phyloP scores from a whole-genome alignment of 2,329 filamentous ascomycete genomes.

The Fusarium armeniacum region DNA sequence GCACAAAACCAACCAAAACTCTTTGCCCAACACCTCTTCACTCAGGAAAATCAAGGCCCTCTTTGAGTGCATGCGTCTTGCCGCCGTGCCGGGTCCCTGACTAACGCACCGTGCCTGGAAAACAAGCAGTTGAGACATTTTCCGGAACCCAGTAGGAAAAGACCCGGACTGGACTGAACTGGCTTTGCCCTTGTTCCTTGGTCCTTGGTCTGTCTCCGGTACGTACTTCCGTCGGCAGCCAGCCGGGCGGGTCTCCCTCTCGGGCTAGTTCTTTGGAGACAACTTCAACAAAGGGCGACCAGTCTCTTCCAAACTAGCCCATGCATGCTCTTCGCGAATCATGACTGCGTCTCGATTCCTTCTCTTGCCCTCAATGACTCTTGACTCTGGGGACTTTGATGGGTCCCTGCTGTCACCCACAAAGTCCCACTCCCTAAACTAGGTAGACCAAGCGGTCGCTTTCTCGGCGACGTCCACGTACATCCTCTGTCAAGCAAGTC shows the following conservation, averaged over 20 bases:
- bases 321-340: slow-evolving; percentile 41
- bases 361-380: slow-evolving; percentile 30
- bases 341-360: slow-evolving; percentile 31
- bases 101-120: slow-evolving; percentile 50
- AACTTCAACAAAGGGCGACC: slow-evolving; percentile 15
- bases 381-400: slow-evolving; percentile 27
- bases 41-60: slow-evolving; percentile 4
- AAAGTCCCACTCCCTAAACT: slow-evolving; percentile 28
- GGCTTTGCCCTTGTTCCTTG: slow-evolving; percentile 20
- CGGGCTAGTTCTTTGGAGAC: slow-evolving; percentile 6
- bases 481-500: slow-evolving; percentile 9
- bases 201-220: slow-evolving; percentile 13
- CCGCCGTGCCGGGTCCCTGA: slow-evolving; percentile 45
- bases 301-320: slow-evolving; percentile 36
- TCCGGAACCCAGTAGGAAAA: slow-evolving; percentile 27
- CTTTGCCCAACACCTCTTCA: slow-evolving; percentile 31
- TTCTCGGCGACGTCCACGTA: slow-evolving; percentile 30
- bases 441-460: slow-evolving; percentile 31
- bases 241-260: slow-evolving; percentile 38
- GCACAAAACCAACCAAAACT: slow-evolving; percentile 40
- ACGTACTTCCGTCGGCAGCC: slow-evolving; percentile 39
- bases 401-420: slow-evolving; percentile 22
- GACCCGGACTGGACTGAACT: slow-evolving; percentile 26
- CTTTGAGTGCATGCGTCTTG: slow-evolving; percentile 49
- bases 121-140: slow-evolving; percentile 48